Base-by-base conservation (phyloP, 208 protist species). In the Balamuthia mandrillaris region DNA sequence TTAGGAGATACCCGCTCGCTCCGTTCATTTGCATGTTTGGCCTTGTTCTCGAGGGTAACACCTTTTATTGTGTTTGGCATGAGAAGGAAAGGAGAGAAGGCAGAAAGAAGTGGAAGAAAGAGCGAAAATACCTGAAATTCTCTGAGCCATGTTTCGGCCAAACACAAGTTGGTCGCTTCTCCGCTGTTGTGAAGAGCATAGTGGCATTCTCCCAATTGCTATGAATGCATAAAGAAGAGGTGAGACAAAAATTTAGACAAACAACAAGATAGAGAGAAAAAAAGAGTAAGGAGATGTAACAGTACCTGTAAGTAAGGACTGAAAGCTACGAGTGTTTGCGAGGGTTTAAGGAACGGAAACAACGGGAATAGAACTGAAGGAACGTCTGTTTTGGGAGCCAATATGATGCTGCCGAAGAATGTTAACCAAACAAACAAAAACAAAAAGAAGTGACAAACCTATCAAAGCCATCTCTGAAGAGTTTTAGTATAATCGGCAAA, bases 21-120 rank as follows among this genome's bases (percentile, higher is more conserved):
- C 83, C 83, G 58, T 89, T 84, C 88, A 90, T 90, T 33, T 79
- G 37, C 86, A 90, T 88, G 12, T n/a, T 52, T 31, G 88, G 88
- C 77, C 88, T 70, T 7, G 88, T 90, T 47, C 88, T 54, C 16
- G 86, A 82, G 24, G 86, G 87, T 24, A 90, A 45, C 7, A 89
- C 86, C 60, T 89, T n/a, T n/a, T n/a, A n/a, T n/a, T n/a, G n/a
- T n/a, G 21, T 14, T 24, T 14, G 14, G 47, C 18, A 54, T 54
- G 16, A 24, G 47, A 54, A 54, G n/a, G n/a, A n/a, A n/a, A n/a
- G n/a, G 14, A 54, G 16, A 21, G 16, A 14, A 24, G 47, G 21
- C 14, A 24, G 16, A 54, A 24, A 24, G 14, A 14, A 14, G 14
- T 54, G 16, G 14, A 54, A 54, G 16, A 24, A 54, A 54, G 47